A percentile compares a stretch with the other conserved stretches of the same genome.
Evolutionary conservation across 805 yeast genomes (phyloP).

Genomic region (Ogataea glucozyma): DNA sequence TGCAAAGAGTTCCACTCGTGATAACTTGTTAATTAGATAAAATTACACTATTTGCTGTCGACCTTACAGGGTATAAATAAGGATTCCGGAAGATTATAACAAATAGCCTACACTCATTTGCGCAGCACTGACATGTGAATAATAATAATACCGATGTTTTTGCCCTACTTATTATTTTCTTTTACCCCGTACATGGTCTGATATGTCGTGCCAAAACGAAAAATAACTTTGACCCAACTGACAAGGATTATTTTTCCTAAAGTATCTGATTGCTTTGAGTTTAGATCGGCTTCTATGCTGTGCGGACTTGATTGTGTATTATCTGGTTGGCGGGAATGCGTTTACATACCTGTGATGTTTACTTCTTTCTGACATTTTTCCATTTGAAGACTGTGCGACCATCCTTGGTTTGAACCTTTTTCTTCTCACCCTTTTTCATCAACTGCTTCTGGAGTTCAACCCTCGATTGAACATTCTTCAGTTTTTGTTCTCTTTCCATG

Average conservation of each 20-base stretch:
- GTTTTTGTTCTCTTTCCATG: constrained; percentile 67
- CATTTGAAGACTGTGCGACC: constrained; percentile 81
- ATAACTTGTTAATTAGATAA: too few relatives aligned
- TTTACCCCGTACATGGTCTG: too few relatives aligned
- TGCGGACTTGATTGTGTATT: background rate
- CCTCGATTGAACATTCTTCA: constrained; percentile 65
- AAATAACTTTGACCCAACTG: background rate
- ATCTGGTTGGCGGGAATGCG: background rate
- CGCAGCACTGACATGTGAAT: too few relatives aligned
- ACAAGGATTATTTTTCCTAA: background rate
- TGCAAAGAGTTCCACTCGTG: too few relatives aligned
- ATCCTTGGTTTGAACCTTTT: constrained; percentile 62
- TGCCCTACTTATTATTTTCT: too few relatives aligned
- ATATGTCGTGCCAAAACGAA: too few relatives aligned
- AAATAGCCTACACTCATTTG: too few relatives aligned
- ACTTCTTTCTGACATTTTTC: constrained; percentile 73
- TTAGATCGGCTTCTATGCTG: background rate
- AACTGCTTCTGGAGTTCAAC: constrained; percentile 81
- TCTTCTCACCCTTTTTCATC: constrained; percentile 88
- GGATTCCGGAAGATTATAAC: too few relatives aligned
- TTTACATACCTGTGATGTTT: constrained; percentile 4
- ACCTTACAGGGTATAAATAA: too few relatives aligned
- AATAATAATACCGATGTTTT: too few relatives aligned
- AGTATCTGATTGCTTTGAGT: background rate
- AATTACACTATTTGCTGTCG: too few relatives aligned